Evolutionary conservation across 257 asterid species (phyloP), one percentile per base, ranked within the genome.

Genomic region (Capsicum pubescens): DNA sequence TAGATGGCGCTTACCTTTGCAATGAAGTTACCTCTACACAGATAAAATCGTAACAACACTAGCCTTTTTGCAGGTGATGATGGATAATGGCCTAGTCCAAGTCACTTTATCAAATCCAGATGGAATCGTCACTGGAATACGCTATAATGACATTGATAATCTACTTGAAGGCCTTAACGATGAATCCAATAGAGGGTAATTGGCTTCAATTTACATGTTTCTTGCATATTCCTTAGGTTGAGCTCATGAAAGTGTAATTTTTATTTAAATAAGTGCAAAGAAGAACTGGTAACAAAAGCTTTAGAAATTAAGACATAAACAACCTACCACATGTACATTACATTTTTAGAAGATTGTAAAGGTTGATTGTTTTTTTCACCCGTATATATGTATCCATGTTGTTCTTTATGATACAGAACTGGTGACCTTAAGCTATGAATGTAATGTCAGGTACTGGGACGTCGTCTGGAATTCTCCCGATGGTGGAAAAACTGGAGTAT

Each of bases 381-480:
- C 80, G 21, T 12, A 19, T 52, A 21, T 3, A 19, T 7, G 48
- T 54, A 54, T 26, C 64, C 12, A 54, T 76, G 46, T 9, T 54
- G 54, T 77, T 54, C 50, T 26, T 76, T 54, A 26, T 52, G 46
- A 50, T 76, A 5, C 14, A 26, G 50, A 54, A 54, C 50, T 54
- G 21, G 64, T 77, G 84, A 61, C 11, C 72, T 64, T 66, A 81
- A 61, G 21, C 46, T 46, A 46, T 61, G 84, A 58, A 56, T 71
- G 50, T 80, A 35, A 79, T 46, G 48, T 89, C 91, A 93, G 98
- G 89, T 94, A 94, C 81, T 94, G 97, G 98, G 97, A 94, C 72
- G 89, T 94, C n/a, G 97, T 92, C 58, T 94, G 98, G 98, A 92
- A 92, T 90, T 83, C 92, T 69, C 87, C 82, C 11, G 92, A 90